phyloP scores from a whole-genome alignment of 2,329 filamentous ascomycete species.

The Taxawa tesnikishii region DNA sequence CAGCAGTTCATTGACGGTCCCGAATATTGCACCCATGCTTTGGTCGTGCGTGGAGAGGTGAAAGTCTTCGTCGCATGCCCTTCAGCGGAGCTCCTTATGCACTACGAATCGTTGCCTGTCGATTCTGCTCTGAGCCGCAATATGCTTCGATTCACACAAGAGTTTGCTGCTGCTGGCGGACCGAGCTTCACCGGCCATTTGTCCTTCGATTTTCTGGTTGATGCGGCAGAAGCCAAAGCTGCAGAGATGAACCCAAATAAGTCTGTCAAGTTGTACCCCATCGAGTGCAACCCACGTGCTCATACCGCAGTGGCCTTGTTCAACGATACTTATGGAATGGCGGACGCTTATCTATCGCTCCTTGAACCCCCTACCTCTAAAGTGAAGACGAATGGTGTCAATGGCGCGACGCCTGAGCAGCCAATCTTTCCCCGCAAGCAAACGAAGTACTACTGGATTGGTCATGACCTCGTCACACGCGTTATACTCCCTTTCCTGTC shows the following conservation, averaged over 20 bases:
- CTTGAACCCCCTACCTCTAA: conserved; percentile 21
- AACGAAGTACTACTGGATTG: conserved; percentile 49
- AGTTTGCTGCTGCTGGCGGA: conserved; percentile 40
- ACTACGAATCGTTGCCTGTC: conserved; percentile 48
- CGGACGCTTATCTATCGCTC: conserved; percentile 39
- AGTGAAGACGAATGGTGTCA: conserved; percentile 10
- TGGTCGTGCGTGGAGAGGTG: conserved; percentile 53
- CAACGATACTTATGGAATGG: conserved; percentile 29
- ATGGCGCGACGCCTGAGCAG: conserved; percentile 11
- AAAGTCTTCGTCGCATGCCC: conserved; percentile 56
- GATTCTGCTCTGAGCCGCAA: conserved; percentile 42
- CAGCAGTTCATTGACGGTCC: conserved; percentile 55
- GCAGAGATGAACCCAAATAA: conserved; percentile 11
- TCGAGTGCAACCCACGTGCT: conserved; percentile 59
- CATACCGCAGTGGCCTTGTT: conserved; percentile 58
- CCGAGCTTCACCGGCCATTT: conserved; percentile 54
- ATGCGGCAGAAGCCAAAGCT: conserved; percentile 27
- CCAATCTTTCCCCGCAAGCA: conserved; percentile 11
- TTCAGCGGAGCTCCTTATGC: conserved; percentile 50
- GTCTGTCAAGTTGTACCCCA: conserved; percentile 42
- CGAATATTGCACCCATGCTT: conserved; percentile 61
- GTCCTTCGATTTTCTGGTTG: conserved; percentile 58
- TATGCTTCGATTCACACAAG: conserved; percentile 54
- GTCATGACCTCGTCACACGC: conserved; percentile 48
- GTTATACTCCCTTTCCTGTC: conserved; percentile 36